Conservation (phyloP, 192 early-diverging fungal species). For the Lunasporangiospora selenospora region DNA sequence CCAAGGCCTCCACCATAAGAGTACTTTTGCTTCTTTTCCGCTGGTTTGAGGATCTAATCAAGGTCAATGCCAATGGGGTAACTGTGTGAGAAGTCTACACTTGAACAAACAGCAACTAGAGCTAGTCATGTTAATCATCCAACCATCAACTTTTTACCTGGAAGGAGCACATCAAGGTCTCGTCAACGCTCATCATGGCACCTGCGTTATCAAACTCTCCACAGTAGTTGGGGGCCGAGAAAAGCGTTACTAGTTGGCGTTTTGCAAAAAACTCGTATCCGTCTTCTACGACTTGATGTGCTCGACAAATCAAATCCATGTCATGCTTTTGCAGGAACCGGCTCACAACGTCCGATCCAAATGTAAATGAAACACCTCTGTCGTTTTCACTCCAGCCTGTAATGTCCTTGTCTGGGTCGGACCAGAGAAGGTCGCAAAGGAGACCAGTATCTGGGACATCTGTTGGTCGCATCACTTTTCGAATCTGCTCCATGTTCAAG, state of each 20-base stretch:
- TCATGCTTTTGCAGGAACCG: conserved; percentile 95
- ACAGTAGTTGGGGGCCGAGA: conserved; percentile 96
- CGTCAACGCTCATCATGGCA: conserved; percentile 90
- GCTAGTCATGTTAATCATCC: too few species aligned
- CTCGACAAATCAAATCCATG: conserved; percentile 96
- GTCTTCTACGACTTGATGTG: conserved; percentile 98
- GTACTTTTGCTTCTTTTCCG: conserved; percentile 89
- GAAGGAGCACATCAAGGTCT: conserved; percentile 87
- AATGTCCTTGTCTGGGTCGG: conserved; percentile 96
- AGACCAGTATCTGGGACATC: conserved; percentile 97
- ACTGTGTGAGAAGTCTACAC: neutral
- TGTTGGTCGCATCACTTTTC: conserved; percentile 94
- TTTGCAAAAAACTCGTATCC: conserved; percentile 99
- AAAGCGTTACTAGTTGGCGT: conserved; percentile 93
- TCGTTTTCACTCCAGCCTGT: conserved; percentile 97
- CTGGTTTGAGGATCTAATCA: conserved; percentile 94
- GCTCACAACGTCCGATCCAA: conserved; percentile 93
- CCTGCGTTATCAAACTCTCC: conserved; percentile 91
- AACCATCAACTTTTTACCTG: conserved; percentile 62
- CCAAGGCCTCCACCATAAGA: conserved; percentile 69
- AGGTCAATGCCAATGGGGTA: neutral
- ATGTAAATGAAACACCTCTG: conserved; percentile 94
- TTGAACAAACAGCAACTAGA: neutral
- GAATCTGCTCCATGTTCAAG: conserved; percentile 97
- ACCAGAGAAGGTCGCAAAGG: conserved; percentile 96